Base-by-base conservation (phyloP, 2,329 filamentous ascomycete species). In the Clarireedia hainanense region DNA sequence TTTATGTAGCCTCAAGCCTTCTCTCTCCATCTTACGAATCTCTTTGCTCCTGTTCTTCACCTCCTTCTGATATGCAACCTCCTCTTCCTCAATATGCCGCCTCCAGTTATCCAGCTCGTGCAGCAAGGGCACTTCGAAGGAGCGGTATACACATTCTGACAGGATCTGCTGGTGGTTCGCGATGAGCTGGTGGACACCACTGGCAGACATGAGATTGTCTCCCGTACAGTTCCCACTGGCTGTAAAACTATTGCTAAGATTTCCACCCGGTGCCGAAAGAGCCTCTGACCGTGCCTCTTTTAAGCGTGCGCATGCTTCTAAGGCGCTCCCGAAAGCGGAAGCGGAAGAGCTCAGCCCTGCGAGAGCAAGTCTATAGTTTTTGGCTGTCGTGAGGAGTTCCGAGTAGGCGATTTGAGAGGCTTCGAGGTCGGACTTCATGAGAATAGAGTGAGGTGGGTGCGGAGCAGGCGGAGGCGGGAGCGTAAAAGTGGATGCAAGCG, bases 91-190 rank as follows among this genome's bases (percentile, higher is more conserved):
- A 57, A 86, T 80, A 62, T 80, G 77, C 52, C 75, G 75, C 53
- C 77, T 76, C 82, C 83, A 87, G 60, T 77, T 78, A 68, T 87
- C 84, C 30, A 86, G 74, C 70, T 86, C 84, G 70, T 86, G 82
- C n/a, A 86, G 74, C 23, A 87, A 72, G 4, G 84, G 84, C 39
- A 86, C 82, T 69, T 87, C 84, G 67, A 87, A 86, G 57, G 76
- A 77, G 54, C 83, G 76, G 69, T 87, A 86, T 7, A 87, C 81
- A 0, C 82, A 86, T 70, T 87, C 84, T 60, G 77, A 81, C 3
- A 87, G 76, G 63, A 87, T 86, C 66, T 86, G 82, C 68, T 85
- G 81, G 72, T 87, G 84, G 70, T 86, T 87, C 47, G 83, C 83
- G 57, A 86, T 75, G 20, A 87, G 75, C 64, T 86, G 81, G 67